Conservation (phyloP, 305 asterid species). For the Rubia balearica region DNA sequence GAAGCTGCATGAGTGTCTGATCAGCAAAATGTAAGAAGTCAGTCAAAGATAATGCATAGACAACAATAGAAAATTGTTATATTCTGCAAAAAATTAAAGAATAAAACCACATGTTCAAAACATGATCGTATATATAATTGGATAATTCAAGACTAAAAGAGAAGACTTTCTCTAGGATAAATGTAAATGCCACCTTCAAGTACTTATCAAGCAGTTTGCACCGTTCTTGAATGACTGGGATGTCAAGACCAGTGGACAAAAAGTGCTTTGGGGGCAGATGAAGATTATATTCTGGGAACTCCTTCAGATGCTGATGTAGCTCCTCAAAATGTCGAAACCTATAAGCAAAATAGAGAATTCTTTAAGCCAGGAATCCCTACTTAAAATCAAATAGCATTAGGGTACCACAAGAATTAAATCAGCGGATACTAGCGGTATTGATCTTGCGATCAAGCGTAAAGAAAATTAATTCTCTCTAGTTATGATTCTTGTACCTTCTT, state of each 20-base stretch:
- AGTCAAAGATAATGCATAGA: neutral
- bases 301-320: conserved; percentile 94
- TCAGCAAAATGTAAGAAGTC: conserved; percentile 23
- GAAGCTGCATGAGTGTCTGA: conserved; percentile 89
- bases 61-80: neutral
- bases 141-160: conserved; percentile 11
- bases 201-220: conserved; percentile 85
- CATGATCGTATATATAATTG: neutral
- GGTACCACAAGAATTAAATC: neutral
- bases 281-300: conserved; percentile 78
- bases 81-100: neutral
- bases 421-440: neutral
- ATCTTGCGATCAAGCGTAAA: neutral
- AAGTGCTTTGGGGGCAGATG: conserved; percentile 98
- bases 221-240: conserved; percentile 74
- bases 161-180: conserved; percentile 21
- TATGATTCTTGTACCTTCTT: conserved; percentile 58
- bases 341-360: conserved; percentile 29
- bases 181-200: conserved; percentile 60
- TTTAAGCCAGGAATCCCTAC: neutral
- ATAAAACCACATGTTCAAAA: neutral
- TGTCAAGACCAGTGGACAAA: conserved; percentile 80
- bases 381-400: neutral
- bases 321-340: conserved; percentile 96
- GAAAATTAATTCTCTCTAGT: neutral